A percentile compares a stretch with the other conserved stretches of the same genome.
These are phyloP conservation scores for Talaromyces borbonicus DNA, from an alignment of 495 filamentous ascomycete species.

Conservation along the genomic window DNA sequence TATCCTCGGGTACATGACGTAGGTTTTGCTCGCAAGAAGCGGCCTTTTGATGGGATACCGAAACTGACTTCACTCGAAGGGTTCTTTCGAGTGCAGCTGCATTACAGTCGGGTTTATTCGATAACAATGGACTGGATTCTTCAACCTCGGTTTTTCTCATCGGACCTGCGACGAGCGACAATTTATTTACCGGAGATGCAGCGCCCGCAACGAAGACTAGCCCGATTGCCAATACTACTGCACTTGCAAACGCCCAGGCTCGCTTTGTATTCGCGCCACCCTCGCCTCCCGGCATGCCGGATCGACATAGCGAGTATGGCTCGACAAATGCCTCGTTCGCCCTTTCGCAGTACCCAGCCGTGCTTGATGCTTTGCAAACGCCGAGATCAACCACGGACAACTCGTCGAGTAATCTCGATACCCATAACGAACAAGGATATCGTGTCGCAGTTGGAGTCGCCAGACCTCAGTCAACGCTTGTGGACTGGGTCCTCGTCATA, in stretches of 20 bases:
- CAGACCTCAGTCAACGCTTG: slow-evolving; percentile 49
- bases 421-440: slow-evolving; percentile 56
- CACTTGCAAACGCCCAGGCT: slow-evolving; percentile 17
- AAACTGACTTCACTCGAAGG: slow-evolving; percentile 30
- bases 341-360: slow-evolving; percentile 46
- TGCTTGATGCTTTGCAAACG: slow-evolving; percentile 41
- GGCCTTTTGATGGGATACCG: neutral
- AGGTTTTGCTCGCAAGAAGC: slow-evolving; percentile 2
- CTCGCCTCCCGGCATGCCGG: slow-evolving; percentile 17
- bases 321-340: slow-evolving; percentile 43
- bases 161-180: slow-evolving; percentile 52
- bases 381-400: slow-evolving; percentile 41
- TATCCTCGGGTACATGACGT: slow-evolving; percentile 61
- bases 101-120: slow-evolving; percentile 46
- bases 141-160: slow-evolving; percentile 60
- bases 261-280: slow-evolving; percentile 35
- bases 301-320: slow-evolving; percentile 39
- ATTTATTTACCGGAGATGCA: slow-evolving; percentile 43
- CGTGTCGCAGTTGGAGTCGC: slow-evolving; percentile 65
- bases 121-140: slow-evolving; percentile 55
- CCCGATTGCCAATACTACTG: slow-evolving; percentile 10
- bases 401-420: slow-evolving; percentile 52
- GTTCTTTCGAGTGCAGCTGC: slow-evolving; percentile 53
- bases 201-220: slow-evolving; percentile 15
- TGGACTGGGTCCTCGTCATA: slow-evolving; percentile 72